Base-by-base conservation (phyloP, 306 rosid genomes). In the barrel medic (Medicago truncatula) region DNA sequence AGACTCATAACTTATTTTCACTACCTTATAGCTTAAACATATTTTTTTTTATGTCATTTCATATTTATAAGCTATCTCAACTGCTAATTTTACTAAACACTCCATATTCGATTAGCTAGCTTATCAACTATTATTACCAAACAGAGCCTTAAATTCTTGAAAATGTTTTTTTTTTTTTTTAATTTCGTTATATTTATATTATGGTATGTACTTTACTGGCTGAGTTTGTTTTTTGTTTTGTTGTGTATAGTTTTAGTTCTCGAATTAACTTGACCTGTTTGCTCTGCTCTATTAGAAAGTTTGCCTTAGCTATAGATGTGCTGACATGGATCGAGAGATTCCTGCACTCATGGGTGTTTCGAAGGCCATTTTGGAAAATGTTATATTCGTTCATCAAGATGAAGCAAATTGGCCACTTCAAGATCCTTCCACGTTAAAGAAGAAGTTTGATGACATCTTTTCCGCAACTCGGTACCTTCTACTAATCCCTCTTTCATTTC, bases 381-480 rank as follows among this genome's bases (percentile, higher is more conserved):
- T 95, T 38, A 87, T 95, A 68, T 95, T 95, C 65, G 97, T 87
- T 67, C 98, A 95, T 83, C 98, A 95, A 79, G 98, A 95, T 77
- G 98, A 95, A 86, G 98, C 98, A 17, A 95, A 95, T 75, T 95
- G 98, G 98, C 98, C 97, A n/a, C 77, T 95, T 65, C 98, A 95
- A 80, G 98, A 95, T 83, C 87, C 97, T 84, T 95, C 98, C 65
- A 92, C 98, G 1, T 74, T 95, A 38, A 95, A 95, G 85, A 95
- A 95, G 74, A 95, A 95, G 81, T 95, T 95, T 56, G 97, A 95
- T 20, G 98, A 95, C 68, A 95, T 92, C 83, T 95, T 95, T 78
- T 95, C 98, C 9, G 97, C 98, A 3, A 95, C 98, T 18, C 87
- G 95, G 97, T 92, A 91, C 40, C 38, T 16, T 66, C 75, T 80